These are phyloP conservation scores for Heliocybe sulcata DNA, from an alignment of 1,284 basidiomycete genomes.

Conservation along the genomic window DNA sequence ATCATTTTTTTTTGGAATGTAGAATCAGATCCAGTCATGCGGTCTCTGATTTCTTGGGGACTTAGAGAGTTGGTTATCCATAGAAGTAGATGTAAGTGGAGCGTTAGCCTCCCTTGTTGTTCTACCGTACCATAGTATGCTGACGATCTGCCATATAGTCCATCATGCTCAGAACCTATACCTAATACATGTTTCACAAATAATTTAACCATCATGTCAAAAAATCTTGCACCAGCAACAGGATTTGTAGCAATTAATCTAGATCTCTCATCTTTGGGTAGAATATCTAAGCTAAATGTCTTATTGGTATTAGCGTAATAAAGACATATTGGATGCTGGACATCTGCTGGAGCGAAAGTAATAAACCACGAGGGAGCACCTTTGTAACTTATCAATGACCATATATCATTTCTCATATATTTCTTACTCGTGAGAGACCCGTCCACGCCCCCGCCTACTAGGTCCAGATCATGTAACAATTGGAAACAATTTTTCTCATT, in stretches of 20 bases:
- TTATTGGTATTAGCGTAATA: too few species aligned
- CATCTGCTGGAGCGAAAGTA: too few species aligned
- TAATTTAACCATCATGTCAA: neutral
- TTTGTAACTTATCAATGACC: too few species aligned
- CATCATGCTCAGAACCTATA: neutral
- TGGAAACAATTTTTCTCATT: too few species aligned
- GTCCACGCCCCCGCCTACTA: too few species aligned
- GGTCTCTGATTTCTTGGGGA: constrained; percentile 7
- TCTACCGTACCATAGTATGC: constrained; percentile 11
- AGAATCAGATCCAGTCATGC: neutral
- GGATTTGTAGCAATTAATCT: neutral
- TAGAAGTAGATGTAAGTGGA: constrained; percentile 7
- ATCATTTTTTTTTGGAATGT: neutral
- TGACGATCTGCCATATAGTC: constrained; percentile 5
- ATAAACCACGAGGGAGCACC: too few species aligned
- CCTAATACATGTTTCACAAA: neutral
- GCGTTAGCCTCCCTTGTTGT: constrained; percentile 7
- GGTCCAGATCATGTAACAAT: too few species aligned
- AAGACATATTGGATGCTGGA: too few species aligned
- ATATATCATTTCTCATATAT: too few species aligned
- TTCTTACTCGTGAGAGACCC: too few species aligned
- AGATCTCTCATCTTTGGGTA: neutral
- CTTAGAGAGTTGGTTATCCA: constrained; percentile 7
- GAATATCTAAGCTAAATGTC: too few species aligned
- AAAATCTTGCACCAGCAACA: too few species aligned